Percentiles rank a stretch among this genome's conserved stretches.
Conservation (phyloP, 2,329 filamentous ascomycete genomes). For the Colletotrichum sp. region DNA sequence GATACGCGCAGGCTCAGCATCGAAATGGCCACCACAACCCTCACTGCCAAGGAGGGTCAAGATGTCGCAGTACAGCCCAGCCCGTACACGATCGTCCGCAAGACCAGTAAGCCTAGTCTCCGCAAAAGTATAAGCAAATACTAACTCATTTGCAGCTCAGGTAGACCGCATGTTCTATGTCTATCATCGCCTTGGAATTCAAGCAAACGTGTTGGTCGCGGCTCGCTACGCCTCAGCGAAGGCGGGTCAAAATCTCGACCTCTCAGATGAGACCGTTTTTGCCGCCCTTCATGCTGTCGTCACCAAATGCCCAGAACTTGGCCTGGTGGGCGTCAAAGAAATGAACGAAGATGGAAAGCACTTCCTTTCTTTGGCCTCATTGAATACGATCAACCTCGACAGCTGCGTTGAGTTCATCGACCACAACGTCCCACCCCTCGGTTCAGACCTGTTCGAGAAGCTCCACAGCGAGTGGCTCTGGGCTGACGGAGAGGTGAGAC, state of each 20-base stretch:
- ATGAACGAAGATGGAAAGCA: background rate
- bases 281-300: constrained; percentile 23
- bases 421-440: background rate
- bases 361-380: background rate
- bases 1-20: background rate
- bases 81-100: background rate
- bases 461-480: constrained; percentile 9
- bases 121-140: background rate
- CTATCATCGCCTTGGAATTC: constrained; percentile 25
- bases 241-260: background rate
- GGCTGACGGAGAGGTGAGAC: background rate
- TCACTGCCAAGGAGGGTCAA: background rate
- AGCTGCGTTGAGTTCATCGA: constrained; percentile 16
- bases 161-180: constrained; percentile 24
- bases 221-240: constrained; percentile 20
- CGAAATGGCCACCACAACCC: background rate
- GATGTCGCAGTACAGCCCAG: background rate
- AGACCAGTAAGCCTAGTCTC: background rate
- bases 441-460: background rate
- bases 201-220: constrained; percentile 27
- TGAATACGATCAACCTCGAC: constrained; percentile 5
- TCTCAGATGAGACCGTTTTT: constrained; percentile 13
- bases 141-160: background rate
- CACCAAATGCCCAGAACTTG: constrained; percentile 20
- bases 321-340: constrained; percentile 17